Evolutionary conservation across 2,329 filamentous ascomycete genomes (phyloP), one percentile per base, ranked within the genome.

Genomic region (Penicillium sp.): DNA sequence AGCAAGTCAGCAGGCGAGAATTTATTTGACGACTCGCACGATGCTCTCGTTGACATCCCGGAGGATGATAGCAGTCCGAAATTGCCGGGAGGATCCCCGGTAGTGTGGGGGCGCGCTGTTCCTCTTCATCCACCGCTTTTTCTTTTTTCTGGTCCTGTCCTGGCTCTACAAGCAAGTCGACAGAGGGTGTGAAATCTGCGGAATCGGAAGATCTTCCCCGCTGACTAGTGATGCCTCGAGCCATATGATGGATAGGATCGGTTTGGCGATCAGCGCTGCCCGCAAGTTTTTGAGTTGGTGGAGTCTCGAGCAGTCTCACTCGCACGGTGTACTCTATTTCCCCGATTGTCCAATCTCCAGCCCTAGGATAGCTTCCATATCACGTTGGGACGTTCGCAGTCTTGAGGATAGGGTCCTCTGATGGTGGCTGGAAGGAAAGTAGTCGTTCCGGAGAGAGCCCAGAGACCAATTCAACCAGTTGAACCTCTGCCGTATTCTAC

Each of bases 181-280:
- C 4, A 5, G 4, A 37, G 30, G 4, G 14, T 6, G 5, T 13
- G 11, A 14, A 13, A 4, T 14, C 13, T 37, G 5, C 4, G 35
- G 35, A 37, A 37, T 52, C 46, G 55, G 42, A 43, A 45, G 42
- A 45, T 45, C 19, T 45, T 13, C 42, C 42, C 37, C 42, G 25
- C 14, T 40, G 6, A n/a, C 4, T 25, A 13, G 38, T 22, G 38
- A 4, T 7, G 10, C 3, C 14, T 48, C 25, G n/a, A 46, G 25
- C 19, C n/a, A 4, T 48, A 30, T 48, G 10, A 14, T 48, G 22
- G 22, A 45, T 10, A 45, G 22, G 19, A 5, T 11, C 13, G 22
- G 52, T 59, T 52, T 59, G 59, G 61, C 52, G 61, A 65, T 65
- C 61, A 51, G 51, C 58, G 60, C 63, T 64, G 63, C 61, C 65